phyloP scores from a whole-genome alignment of 352 stramenopile species.

The Pythium brachiatum region DNA sequence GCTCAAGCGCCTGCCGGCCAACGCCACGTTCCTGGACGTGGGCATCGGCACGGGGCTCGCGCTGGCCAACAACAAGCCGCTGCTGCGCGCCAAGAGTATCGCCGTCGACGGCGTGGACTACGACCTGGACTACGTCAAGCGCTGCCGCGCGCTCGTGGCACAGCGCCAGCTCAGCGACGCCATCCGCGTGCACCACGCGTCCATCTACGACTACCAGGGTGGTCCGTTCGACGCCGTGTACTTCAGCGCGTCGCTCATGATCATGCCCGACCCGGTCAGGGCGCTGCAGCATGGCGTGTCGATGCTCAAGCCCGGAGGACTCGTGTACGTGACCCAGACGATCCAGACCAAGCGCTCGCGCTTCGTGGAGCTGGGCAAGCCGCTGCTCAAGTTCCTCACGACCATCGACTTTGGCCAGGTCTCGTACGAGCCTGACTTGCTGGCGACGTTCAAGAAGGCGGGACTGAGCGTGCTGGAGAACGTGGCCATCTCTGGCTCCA shows the following conservation, averaged over 20 bases:
- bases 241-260: constrained; percentile 91
- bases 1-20: constrained; percentile 48
- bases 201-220: constrained; percentile 73
- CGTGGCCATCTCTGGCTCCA: constrained; percentile 55
- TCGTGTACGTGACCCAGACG: constrained; percentile 90
- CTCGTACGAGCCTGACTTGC: constrained; percentile 79
- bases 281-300: constrained; percentile 63
- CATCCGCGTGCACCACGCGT: constrained; percentile 70
- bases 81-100: constrained; percentile 71
- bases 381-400: constrained; percentile 90
- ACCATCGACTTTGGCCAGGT: constrained; percentile 92
- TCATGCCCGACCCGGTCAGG: constrained; percentile 87
- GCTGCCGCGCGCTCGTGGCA: constrained; percentile 55
- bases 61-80: constrained; percentile 56
- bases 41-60: constrained; percentile 86
- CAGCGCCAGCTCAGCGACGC: constrained; percentile 35
- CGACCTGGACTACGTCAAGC: constrained; percentile 80
- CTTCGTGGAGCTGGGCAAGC: constrained; percentile 78
- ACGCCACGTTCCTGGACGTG: constrained; percentile 81
- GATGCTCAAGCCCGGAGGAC: constrained; percentile 63
- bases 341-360: constrained; percentile 81
- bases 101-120: constrained; percentile 89
- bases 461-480: constrained; percentile 53
- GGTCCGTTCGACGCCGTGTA: constrained; percentile 88
- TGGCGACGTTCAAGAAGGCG: constrained; percentile 62